Conservation (phyloP, 202 grass and related monocot species). For the Eragrostis tef region DNA sequence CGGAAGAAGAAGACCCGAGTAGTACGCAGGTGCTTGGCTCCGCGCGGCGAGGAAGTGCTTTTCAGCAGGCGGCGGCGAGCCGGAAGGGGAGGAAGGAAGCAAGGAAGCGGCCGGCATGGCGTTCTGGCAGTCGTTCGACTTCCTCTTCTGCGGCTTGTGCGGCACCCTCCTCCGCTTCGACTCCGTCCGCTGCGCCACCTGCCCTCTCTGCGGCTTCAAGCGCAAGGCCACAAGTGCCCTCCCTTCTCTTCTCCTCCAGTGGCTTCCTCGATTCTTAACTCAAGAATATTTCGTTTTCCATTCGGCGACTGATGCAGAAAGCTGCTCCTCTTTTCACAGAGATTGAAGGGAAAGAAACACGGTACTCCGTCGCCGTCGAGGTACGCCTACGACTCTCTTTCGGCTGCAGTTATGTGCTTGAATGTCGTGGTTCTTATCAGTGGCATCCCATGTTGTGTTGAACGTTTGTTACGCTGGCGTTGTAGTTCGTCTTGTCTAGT, state of each 20-base stretch:
- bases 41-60: background rate
- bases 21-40: background rate
- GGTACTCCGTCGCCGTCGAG: conserved; percentile 70
- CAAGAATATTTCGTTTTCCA: background rate
- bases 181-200: conserved; percentile 55
- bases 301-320: background rate
- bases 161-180: conserved; percentile 75
- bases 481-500: background rate
- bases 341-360: conserved; percentile 69
- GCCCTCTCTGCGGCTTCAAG: conserved; percentile 86
- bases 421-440: background rate
- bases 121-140: conserved; percentile 69
- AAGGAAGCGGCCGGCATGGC: conserved; percentile 52
- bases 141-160: conserved; percentile 81
- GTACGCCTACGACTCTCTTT: conserved; percentile 38
- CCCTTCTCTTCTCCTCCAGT: background rate
- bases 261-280: background rate
- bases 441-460: background rate
- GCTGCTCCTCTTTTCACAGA: conserved; percentile 42
- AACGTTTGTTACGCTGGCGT: background rate
- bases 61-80: conserved; percentile 1
- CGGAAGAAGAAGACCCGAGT: background rate
- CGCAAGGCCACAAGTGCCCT: conserved; percentile 64
- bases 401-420: background rate
- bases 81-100: too few species aligned